phyloP scores from a whole-genome alignment of 116 monocot genomes.

The Iris pallida region DNA sequence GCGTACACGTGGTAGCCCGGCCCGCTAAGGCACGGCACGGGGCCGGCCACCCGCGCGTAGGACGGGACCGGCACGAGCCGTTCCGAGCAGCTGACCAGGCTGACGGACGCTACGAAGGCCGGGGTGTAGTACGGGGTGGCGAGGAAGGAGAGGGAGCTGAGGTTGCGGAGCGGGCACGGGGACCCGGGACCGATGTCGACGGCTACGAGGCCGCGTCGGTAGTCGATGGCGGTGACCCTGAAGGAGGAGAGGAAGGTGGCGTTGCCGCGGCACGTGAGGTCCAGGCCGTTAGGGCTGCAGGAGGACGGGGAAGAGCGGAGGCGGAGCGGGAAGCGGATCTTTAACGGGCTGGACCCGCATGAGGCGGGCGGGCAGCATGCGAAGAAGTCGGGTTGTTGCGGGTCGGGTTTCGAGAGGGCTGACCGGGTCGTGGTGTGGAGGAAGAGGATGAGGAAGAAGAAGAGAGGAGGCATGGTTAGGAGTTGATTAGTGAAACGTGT shows the following conservation, averaged over 20 bases:
- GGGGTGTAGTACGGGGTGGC: background rate
- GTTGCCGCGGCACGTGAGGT: conserved; percentile 5
- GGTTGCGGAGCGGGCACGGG: conserved; percentile 6
- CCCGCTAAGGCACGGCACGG: conserved; percentile 3
- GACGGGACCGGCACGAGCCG: background rate
- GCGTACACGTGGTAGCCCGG: background rate
- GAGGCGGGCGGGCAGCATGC: background rate
- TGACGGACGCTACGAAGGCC: background rate
- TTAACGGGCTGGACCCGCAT: background rate
- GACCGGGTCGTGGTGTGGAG: background rate
- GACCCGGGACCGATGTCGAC: background rate
- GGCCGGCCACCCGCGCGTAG: background rate
- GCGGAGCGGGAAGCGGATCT: conserved; percentile 8
- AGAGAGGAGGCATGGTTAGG: background rate
- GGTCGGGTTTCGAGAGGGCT: background rate
- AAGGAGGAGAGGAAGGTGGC: background rate
- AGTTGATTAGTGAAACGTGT: too few relatives aligned
- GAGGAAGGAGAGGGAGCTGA: background rate
- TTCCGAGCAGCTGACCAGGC: background rate
- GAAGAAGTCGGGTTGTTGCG: background rate
- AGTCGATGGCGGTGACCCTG: conserved; percentile 2
- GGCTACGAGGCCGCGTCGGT: background rate
- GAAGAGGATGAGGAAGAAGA: background rate
- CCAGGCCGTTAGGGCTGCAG: background rate
- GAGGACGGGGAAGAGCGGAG: background rate